Base-by-base conservation (phyloP, 352 stramenopile genomes). In the Phytophthora sojae region DNA sequence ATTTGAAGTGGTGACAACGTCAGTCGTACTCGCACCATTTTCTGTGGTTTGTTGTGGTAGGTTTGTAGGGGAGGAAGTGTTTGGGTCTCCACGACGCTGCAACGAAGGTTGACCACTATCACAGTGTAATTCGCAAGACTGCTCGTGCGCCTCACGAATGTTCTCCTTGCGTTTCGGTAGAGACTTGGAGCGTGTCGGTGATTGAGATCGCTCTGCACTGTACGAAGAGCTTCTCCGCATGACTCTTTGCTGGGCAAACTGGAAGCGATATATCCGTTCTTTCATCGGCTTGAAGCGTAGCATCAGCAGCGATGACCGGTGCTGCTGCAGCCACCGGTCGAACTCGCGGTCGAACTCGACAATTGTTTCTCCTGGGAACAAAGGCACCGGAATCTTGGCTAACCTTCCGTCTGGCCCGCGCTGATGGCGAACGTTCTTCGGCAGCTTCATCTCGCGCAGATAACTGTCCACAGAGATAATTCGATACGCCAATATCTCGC, bases 191-290 rank as follows among this genome's bases (percentile, higher is more conserved):
- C 21, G 23, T 8, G n/a, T 44, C 1, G 45, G 17, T 6, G 30
- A 25, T 19, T 15, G 23, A 25, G 37, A 35, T 15, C 11, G n/a
- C 17, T 67, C n/a, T 7, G 11, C 12, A 39, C 7, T 68, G 37
- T 17, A 23, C 21, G 56, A 15, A 23, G 49, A 17, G n/a, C 56
- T 14, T 26, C 53, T 32, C 6, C 11, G 9, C 19, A 57, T 51
- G 47, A 35, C 25, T 42, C 67, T 32, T 21, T 73, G 67, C 6
- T 57, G 30, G 39, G 67, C 67, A 32, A 69, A 69, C 42, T 73
- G 67, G 37, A 65, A 35, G 6, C 67, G 60, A 65, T 73, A 73
- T 19, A 73, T 47, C 19, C 67, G 57, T 29, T 73, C 61, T 69
- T 69, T 73, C 25, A 69, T 32, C 12, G 60, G 67, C 5, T 55